A percentile compares a stretch with the other conserved stretches of the same genome.
phyloP scores from a whole-genome alignment of 139 green algal genomes.

The Nannochloris sp. region DNA sequence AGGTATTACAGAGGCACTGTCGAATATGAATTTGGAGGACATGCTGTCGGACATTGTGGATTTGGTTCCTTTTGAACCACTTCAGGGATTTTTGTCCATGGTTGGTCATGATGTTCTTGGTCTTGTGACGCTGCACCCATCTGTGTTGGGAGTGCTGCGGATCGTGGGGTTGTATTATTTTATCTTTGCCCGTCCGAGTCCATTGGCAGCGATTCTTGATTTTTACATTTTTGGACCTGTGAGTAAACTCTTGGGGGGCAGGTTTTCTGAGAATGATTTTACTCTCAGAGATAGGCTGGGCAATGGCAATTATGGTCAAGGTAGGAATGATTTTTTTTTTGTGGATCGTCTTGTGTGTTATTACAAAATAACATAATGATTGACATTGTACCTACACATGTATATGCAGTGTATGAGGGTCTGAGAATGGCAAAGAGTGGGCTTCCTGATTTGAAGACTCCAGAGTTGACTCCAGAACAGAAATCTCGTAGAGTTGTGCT shows the following conservation, averaged over 20 bases:
- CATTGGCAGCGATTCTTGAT: constrained; percentile 46
- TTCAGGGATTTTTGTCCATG: not conserved
- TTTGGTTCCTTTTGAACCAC: not conserved
- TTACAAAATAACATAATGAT: too few species aligned
- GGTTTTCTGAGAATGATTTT: constrained; percentile 39
- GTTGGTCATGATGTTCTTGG: constrained; percentile 13
- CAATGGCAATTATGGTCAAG: constrained; percentile 83
- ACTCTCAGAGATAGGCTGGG: constrained; percentile 56
- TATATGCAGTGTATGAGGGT: constrained; percentile 34
- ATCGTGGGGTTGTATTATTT: constrained; percentile 16
- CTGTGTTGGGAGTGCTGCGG: not conserved
- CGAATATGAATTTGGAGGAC: too few species aligned
- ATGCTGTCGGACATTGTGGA: too few species aligned
- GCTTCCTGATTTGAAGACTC: constrained; percentile 19
- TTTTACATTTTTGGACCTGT: constrained; percentile 65
- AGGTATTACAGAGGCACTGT: too few species aligned
- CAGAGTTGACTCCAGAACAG: constrained; percentile 57
- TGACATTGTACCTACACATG: too few species aligned
- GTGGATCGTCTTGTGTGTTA: too few species aligned
- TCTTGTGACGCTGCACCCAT: constrained; percentile 16
- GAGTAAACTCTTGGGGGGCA: constrained; percentile 23
- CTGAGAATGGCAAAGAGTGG: constrained; percentile 19
- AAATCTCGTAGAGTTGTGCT: constrained; percentile 82
- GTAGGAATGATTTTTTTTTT: too few species aligned
- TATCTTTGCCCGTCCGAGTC: constrained; percentile 19